Evolutionary conservation across 75 land plant genomes (phyloP).

Genomic region (Sequoia sempervirens): DNA sequence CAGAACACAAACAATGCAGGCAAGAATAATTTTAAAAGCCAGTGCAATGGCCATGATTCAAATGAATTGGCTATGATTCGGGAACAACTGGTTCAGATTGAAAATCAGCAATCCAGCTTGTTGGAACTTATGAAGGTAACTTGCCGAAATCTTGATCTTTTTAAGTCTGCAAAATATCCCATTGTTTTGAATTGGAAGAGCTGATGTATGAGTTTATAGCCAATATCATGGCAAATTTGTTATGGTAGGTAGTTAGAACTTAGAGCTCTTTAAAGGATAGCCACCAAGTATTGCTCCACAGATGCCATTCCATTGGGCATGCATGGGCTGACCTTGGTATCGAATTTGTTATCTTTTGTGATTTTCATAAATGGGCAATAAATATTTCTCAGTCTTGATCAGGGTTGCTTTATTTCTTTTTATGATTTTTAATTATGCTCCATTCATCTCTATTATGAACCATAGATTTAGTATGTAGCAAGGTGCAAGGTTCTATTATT

Average conservation of each 20-base stretch:
- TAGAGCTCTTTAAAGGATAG: background rate
- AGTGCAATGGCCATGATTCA: constrained; percentile 12
- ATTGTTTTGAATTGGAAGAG: background rate
- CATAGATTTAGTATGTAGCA: background rate
- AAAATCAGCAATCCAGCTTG: constrained; percentile 62
- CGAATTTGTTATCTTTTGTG: background rate
- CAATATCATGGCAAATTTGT: background rate
- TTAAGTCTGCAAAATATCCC: constrained; percentile 1
- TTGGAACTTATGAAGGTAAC: constrained; percentile 63
- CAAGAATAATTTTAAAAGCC: background rate
- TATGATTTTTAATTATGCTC: background rate
- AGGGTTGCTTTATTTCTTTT: background rate
- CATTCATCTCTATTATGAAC: background rate
- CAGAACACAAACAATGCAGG: background rate
- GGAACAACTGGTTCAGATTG: constrained; percentile 60
- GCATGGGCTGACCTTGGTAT: background rate
- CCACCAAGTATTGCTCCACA: background rate
- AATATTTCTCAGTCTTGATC: no score
- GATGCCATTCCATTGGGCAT: background rate
- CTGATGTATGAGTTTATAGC: background rate
- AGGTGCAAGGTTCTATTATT: background rate
- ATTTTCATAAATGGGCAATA: background rate
- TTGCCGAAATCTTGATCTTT: background rate
- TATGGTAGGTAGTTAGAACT: background rate
- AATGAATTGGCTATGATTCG: constrained; percentile 48